These are phyloP conservation scores for Xylariaceae sp. DNA, from an alignment of 2,329 filamentous ascomycete genomes.

Conservation along the genomic window DNA sequence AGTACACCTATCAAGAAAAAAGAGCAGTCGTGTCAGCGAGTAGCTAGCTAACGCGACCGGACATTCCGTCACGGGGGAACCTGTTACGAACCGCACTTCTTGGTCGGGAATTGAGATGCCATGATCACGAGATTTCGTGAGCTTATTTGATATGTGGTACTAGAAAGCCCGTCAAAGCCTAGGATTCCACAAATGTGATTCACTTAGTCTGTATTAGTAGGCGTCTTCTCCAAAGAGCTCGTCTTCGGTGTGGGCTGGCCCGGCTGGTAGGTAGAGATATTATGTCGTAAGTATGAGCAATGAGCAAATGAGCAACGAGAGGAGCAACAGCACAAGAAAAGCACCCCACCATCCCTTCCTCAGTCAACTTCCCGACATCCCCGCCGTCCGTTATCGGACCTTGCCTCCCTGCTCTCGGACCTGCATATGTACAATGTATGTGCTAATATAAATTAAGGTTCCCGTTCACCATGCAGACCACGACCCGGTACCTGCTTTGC, in stretches of 20 bases:
- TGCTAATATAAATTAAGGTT: background rate
- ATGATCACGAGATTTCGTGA: constrained; percentile 13
- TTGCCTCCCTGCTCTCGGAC: constrained; percentile 31
- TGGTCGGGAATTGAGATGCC: constrained; percentile 43
- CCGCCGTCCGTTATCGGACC: constrained; percentile 43
- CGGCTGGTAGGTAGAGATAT: too few species aligned
- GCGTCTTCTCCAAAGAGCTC: too few species aligned
- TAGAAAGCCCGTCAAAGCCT: too few species aligned
- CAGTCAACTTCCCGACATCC: background rate
- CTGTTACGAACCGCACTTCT: constrained; percentile 50
- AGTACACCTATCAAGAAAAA: constrained; percentile 53
- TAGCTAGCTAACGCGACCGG: too few species aligned
- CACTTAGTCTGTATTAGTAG: too few species aligned
- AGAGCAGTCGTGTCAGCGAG: background rate
- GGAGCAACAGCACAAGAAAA: background rate
- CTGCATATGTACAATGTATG: background rate
- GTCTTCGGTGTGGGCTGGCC: too few species aligned
- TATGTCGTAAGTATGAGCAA: too few species aligned
- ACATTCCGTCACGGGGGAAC: background rate
- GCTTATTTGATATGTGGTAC: too few species aligned
- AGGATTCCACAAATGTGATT: too few species aligned
- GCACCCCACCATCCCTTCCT: constrained; percentile 18
- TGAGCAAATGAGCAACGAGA: too few species aligned
- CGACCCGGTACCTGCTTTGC: too few species aligned
- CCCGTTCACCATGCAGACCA: background rate